Base-by-base conservation (phyloP, 148 eudicot genomes). In the Chenopodium suecicum region DNA sequence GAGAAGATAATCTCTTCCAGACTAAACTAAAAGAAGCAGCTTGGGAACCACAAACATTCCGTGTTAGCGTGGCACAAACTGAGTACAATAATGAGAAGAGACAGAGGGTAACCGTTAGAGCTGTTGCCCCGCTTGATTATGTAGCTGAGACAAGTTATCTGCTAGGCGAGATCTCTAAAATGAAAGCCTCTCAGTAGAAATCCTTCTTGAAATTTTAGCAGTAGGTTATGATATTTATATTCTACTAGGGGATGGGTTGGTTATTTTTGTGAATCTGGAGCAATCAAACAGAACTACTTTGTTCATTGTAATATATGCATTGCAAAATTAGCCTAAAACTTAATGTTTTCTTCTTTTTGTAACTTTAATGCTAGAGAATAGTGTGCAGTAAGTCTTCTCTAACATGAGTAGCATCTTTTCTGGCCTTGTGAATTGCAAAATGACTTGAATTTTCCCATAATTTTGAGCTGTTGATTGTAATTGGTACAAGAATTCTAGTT, bases 21-120 rank as follows among this genome's bases (percentile, higher is more conserved):
- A 81, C 75, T 82, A 90, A 90, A 73, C 87, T 94, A 78, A 96
- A 91, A 79, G 89, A 90, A 84, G 97, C 97, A 3, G 91, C 94
- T 9, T 94, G 98, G 99, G 76, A 77, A 17, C 93, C 90, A 32
- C 86, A 92, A 76, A 84, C 87, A 70, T 88, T 92, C 73, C 88
- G 99, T 27, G 94, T 94, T 25, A 92, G 97, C 70, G 98, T 94
- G 22, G 75, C 86, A 19, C 88, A 75, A 60, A 84, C 84, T 0
- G 99, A 94, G 87, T 94, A 97, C 87, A 92, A 86, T 82, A 90
- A 88, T 31, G 99, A 97, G 86, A 97, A 90, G 84, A 87, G 90
- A 74, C 99, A 94, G 81, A 92, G 99, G 89, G 90, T 96, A 54
- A 94, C 98, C 0, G 83, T 85, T 23, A 87, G 89, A 87, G 83